A percentile compares a stretch with the other conserved stretches of the same genome.
Conservation (phyloP, 305 asterid genomes). For the Fraxinus ornus region DNA sequence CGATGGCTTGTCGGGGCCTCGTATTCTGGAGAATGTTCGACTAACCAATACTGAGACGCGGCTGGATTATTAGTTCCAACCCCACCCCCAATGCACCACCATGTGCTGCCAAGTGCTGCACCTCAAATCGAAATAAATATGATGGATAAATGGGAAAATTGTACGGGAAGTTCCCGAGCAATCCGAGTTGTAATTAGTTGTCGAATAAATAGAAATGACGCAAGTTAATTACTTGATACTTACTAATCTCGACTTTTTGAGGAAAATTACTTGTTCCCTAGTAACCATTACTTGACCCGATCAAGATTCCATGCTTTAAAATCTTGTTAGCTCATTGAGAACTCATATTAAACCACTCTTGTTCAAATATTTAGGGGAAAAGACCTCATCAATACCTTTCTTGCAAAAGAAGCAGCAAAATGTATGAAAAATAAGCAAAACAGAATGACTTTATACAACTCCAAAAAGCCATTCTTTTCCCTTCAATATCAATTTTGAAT, state of each 20-base stretch:
- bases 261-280: neutral
- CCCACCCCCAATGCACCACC: neutral
- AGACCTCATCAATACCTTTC: conserved; percentile 14
- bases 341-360: neutral
- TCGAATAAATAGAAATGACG: neutral
- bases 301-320: neutral
- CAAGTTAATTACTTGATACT: neutral
- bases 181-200: neutral
- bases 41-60: neutral
- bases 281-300: neutral
- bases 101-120: neutral
- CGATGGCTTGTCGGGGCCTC: neutral
- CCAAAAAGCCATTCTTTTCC: conserved; percentile 55
- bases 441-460: conserved; percentile 40
- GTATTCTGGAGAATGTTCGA: neutral
- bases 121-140: neutral
- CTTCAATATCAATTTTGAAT: conserved; percentile 17
- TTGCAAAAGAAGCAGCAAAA: conserved; percentile 25
- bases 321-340: neutral
- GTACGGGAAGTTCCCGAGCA: neutral
- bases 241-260: neutral
- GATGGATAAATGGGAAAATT: neutral
- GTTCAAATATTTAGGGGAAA: neutral
- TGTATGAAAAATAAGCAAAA: neutral
- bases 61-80: neutral